Conservation (phyloP, 306 rosid genomes). For the Cucumis hystrix region DNA sequence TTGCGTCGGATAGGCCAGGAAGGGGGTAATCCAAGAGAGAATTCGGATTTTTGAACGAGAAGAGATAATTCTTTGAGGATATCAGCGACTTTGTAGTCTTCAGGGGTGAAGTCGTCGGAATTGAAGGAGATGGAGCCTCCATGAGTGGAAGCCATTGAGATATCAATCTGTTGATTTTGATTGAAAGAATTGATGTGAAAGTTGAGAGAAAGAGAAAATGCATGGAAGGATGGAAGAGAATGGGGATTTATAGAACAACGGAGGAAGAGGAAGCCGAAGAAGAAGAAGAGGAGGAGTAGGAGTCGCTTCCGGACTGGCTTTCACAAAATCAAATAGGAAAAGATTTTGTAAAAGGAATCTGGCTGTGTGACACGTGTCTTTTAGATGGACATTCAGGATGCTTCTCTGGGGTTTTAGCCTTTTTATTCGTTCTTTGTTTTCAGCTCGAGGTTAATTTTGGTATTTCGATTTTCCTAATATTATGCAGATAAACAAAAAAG, state of each 20-base stretch:
- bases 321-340: background rate
- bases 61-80: constrained; percentile 17
- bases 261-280: background rate
- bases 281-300: background rate
- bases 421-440: too few species aligned
- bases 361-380: background rate
- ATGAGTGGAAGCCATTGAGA: background rate
- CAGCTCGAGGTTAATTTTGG: background rate
- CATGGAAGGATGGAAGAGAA: background rate
- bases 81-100: background rate
- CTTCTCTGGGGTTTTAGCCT: background rate
- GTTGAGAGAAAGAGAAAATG: background rate
- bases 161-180: too few species aligned
- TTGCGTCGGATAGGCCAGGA: constrained; percentile 25
- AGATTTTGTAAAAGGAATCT: background rate
- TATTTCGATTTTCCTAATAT: too few species aligned
- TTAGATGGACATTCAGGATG: background rate
- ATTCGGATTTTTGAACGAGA: constrained; percentile 3
- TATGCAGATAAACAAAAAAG: too few species aligned
- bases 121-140: background rate
- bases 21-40: background rate
- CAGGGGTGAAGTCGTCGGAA: background rate
- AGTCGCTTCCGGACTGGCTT: background rate
- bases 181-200: background rate
- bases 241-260: background rate